Conservation (phyloP, 345 rosid species). For the Gynandropsis gynandra region DNA sequence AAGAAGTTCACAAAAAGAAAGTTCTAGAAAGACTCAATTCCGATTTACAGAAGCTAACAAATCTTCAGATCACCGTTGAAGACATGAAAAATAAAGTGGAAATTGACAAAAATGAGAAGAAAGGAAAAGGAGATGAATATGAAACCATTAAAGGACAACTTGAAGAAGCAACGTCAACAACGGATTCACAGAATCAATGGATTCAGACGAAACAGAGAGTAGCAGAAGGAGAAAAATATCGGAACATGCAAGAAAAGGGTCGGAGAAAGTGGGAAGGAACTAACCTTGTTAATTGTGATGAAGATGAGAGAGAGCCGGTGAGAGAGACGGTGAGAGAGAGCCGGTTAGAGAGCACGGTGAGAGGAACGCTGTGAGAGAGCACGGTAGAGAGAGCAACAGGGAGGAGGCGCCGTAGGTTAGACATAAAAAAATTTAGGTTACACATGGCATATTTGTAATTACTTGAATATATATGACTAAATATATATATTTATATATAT, state of each 20-base stretch:
- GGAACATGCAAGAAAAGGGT: conserved; percentile 71
- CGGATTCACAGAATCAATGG: conserved; percentile 12
- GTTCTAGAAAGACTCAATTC: conserved; percentile 86
- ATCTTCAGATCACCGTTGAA: conserved; percentile 68
- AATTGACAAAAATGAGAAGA: conserved; percentile 48
- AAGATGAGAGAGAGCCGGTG: no score
- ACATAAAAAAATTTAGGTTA: no score
- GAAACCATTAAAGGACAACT: conserved; percentile 67
- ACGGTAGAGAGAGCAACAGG: no score
- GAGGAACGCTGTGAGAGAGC: no score
- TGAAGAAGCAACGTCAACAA: conserved; percentile 57
- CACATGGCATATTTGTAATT: no score
- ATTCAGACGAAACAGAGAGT: conserved; percentile 33
- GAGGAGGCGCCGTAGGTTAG: no score
- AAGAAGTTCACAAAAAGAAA: conserved; percentile 52
- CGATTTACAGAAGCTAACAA: conserved; percentile 75
- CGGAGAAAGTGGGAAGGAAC: conserved; percentile 76
- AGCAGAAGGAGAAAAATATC: conserved; percentile 39
- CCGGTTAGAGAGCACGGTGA: no score
- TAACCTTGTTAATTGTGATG: no score
- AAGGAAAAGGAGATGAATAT: conserved; percentile 61
- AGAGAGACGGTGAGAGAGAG: no score
- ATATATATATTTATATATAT: no score
- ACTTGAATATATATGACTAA: no score
- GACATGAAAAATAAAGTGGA: conserved; percentile 76